These are phyloP conservation scores for Kockovaella imperatae DNA, from an alignment of 768 basidiomycete species.

Conservation along the genomic window DNA sequence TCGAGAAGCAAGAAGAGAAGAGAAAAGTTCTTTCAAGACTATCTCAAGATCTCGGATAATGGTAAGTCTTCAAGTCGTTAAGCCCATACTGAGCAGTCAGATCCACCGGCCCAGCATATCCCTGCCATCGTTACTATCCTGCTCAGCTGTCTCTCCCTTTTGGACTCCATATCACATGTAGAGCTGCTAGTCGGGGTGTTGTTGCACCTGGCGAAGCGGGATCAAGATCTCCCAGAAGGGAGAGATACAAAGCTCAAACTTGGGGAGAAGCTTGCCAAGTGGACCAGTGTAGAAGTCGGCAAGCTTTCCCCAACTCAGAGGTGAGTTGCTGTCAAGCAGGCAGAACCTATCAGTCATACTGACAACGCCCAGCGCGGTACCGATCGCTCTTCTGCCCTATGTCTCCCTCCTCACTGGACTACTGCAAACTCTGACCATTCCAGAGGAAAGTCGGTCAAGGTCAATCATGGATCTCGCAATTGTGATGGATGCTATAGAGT, in stretches of 20 bases:
- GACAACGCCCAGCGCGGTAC: constrained; percentile 15
- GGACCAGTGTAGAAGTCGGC: constrained; percentile 63
- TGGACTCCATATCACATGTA: constrained; percentile 21
- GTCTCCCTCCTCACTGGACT: constrained; percentile 22
- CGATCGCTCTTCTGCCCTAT: constrained; percentile 25
- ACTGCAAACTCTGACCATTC: constrained; percentile 16
- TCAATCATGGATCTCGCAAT: constrained; percentile 25
- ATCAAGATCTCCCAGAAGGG: constrained; percentile 31
- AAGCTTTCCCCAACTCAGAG: constrained; percentile 54
- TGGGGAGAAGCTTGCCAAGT: constrained; percentile 60
- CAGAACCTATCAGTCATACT: neutral
- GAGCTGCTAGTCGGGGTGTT: constrained; percentile 31
- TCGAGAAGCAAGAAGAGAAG: constrained; percentile 30
- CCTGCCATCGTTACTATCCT: constrained; percentile 19
- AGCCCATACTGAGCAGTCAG: constrained; percentile 16
- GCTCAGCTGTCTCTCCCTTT: constrained; percentile 15
- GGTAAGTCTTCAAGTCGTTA: constrained; percentile 13
- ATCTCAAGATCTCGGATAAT: constrained; percentile 22
- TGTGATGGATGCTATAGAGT: constrained; percentile 32
- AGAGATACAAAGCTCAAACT: constrained; percentile 55
- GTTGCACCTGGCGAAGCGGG: constrained; percentile 21
- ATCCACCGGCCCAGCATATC: constrained; percentile 24
- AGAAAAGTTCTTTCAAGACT: constrained; percentile 19
- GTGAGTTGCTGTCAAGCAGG: constrained; percentile 48
- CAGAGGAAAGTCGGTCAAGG: constrained; percentile 10